phyloP scores from a whole-genome alignment of 2,329 filamentous ascomycete species.

The Colletotrichum theobromicola region DNA sequence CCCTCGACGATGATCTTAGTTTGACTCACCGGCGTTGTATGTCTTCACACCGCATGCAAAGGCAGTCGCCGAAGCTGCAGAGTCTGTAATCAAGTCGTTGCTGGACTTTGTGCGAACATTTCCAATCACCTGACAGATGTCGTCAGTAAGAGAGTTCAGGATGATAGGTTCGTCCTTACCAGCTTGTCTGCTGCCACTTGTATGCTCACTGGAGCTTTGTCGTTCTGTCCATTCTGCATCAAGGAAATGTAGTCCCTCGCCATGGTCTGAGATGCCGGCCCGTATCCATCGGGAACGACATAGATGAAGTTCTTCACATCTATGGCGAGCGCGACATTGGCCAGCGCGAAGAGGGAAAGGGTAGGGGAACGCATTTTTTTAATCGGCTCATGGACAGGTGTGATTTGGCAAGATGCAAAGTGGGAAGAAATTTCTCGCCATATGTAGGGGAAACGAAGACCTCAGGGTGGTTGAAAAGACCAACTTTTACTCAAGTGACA shows the following conservation, averaged over 20 bases:
- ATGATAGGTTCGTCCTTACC: background rate
- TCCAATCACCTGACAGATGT: constrained; percentile 29
- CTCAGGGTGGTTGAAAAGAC: background rate
- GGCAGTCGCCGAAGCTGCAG: constrained; percentile 43
- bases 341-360: background rate
- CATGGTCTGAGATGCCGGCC: constrained; percentile 33
- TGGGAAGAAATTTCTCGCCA: background rate
- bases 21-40: constrained; percentile 33
- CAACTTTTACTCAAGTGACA: background rate
- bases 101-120: constrained; percentile 31
- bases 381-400: background rate
- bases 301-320: constrained; percentile 36
- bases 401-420: background rate
- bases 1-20: background rate
- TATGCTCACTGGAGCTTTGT: constrained; percentile 20
- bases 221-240: constrained; percentile 25
- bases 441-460: background rate
- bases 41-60: constrained; percentile 44
- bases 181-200: constrained; percentile 26
- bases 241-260: constrained; percentile 30
- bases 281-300: constrained; percentile 35
- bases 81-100: constrained; percentile 43
- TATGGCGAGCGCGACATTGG: background rate
- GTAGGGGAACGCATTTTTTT: constrained; percentile 17
- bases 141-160: background rate